These are phyloP conservation scores for Aspergillus heteromorphus DNA, from an alignment of 495 filamentous ascomycete genomes.

Conservation along the genomic window DNA sequence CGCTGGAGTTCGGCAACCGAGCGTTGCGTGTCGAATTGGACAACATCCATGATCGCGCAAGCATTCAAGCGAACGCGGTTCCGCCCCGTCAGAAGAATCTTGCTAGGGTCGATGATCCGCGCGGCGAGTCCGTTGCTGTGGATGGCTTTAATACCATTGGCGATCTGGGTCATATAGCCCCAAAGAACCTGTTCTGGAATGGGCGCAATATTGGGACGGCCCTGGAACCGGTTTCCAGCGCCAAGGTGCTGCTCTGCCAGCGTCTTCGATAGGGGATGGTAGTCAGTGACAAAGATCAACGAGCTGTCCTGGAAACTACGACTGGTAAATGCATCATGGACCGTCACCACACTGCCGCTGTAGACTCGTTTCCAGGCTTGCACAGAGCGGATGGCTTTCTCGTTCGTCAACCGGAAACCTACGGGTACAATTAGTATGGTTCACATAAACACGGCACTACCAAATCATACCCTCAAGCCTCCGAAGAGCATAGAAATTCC, in stretches of 20 bases:
- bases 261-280: conserved; percentile 86
- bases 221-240: conserved; percentile 46
- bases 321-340: conserved; percentile 91
- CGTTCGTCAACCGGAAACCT: conserved; percentile 80
- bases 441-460: conserved; percentile 13
- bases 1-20: conserved; percentile 71
- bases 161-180: conserved; percentile 89
- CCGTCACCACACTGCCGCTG: conserved; percentile 75
- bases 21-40: conserved; percentile 64
- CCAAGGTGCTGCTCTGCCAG: conserved; percentile 78
- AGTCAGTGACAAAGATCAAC: conserved; percentile 88
- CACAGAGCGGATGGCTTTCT: conserved; percentile 76
- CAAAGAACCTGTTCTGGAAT: conserved; percentile 78
- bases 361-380: conserved; percentile 88
- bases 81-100: conserved; percentile 66
- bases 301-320: conserved; percentile 91
- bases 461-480: conserved; percentile 66
- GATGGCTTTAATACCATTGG: conserved; percentile 80
- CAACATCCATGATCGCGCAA: conserved; percentile 82
- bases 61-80: conserved; percentile 82
- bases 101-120: conserved; percentile 73
- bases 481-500: conserved; percentile 74
- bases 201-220: conserved; percentile 36
- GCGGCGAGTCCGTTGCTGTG: conserved; percentile 78
- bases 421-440: not conserved